Evolutionary conservation across 805 yeast genomes (phyloP).

Genomic region (Vanderwaltozyma verrucispora): DNA sequence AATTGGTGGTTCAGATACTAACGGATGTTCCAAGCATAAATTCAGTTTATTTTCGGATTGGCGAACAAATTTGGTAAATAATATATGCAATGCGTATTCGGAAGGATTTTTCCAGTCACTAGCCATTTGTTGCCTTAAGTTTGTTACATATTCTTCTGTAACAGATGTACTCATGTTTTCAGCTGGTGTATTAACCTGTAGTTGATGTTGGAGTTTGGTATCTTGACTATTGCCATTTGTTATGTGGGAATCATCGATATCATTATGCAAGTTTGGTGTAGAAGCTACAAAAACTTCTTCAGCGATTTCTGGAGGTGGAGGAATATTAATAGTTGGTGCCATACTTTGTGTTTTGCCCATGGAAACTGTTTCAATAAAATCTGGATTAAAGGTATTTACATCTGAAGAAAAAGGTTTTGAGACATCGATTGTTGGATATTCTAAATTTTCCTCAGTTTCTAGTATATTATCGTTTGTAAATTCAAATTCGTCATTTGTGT

Average conservation of each 20-base stretch:
- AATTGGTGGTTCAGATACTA: conserved; percentile 64
- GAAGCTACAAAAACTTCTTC: conserved; percentile 1
- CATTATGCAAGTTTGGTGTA: background rate
- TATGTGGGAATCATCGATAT: background rate
- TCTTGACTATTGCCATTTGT: background rate
- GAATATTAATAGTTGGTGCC: conserved; percentile 12
- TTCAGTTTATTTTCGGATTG: conserved; percentile 83
- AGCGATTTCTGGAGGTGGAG: conserved; percentile 9
- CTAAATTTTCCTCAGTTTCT: background rate
- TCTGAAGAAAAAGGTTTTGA: background rate
- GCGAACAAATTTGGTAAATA: conserved; percentile 92
- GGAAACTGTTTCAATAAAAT: background rate
- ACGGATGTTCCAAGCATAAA: conserved; percentile 53
- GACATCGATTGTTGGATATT: conserved; percentile 1
- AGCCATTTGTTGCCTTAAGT: conserved; percentile 31
- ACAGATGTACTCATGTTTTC: conserved; percentile 6
- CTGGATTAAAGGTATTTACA: background rate
- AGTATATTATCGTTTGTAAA: background rate
- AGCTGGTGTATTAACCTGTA: conserved; percentile 2
- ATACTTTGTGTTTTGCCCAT: conserved; percentile 2
- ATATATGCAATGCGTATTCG: conserved; percentile 86
- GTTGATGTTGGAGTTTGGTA: background rate
- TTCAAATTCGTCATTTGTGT: background rate
- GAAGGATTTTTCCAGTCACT: conserved; percentile 63
- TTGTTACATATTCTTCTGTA: conserved; percentile 19